Percentiles rank a stretch among this genome's conserved stretches.
Conservation (phyloP, 306 rosid genomes). For the Urtica urens region DNA sequence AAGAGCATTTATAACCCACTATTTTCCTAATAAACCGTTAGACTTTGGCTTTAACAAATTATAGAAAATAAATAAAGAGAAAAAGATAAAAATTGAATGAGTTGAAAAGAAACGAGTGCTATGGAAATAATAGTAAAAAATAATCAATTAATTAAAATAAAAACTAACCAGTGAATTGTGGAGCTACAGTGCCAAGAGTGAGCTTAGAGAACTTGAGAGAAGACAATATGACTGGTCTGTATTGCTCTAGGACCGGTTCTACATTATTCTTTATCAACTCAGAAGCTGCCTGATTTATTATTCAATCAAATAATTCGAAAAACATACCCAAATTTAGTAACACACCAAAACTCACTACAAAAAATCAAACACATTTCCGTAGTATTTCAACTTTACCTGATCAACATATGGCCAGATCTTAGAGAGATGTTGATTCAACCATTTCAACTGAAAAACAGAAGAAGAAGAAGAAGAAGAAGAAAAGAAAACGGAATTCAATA, state of each 20-base stretch:
- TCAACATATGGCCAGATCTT: conserved; percentile 96
- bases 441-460: conserved; percentile 41
- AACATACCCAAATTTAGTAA: not conserved
- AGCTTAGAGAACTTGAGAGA: conserved; percentile 83
- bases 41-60: too few species aligned
- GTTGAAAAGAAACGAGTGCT: not conserved
- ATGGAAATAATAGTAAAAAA: not conserved
- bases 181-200: conserved; percentile 93
- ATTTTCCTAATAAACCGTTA: too few species aligned
- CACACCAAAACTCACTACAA: not conserved
- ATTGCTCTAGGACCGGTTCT: conserved; percentile 81
- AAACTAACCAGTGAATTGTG: conserved; percentile 79
- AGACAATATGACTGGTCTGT: conserved; percentile 53
- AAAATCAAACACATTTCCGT: not conserved
- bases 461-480: not conserved
- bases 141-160: not conserved
- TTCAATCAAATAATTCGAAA: not conserved
- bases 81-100: not conserved
- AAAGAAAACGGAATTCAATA: not conserved
- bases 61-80: too few species aligned
- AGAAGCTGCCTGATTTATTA: conserved; percentile 66
- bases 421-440: conserved; percentile 70
- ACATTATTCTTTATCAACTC: conserved; percentile 70
- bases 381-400: conserved; percentile 34
- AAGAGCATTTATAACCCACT: too few species aligned